Base-by-base conservation (phyloP, 2,329 filamentous ascomycete species). In the Anthostomella pinea region DNA sequence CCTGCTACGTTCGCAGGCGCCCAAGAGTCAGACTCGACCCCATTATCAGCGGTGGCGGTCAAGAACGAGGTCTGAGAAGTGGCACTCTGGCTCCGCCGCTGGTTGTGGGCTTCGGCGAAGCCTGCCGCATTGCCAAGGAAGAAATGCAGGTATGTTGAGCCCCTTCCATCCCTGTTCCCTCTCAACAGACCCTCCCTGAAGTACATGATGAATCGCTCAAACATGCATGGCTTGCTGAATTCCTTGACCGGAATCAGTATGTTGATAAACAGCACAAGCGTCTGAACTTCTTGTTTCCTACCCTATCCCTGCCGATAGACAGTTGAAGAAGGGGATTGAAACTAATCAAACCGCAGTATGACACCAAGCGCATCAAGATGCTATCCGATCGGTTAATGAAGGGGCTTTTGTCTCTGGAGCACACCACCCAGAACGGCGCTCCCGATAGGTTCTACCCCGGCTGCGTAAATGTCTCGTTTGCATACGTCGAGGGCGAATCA, bases 391-490 rank as follows among this genome's bases (percentile, higher is more conserved):
- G 86, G 35, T 75, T 98, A 17, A 73, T 87, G 25, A 80, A 85
- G 13, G 90, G 89, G 3, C 81, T 98, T 3, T 72, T 98, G 14
- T 66, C 87, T 5, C 78, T 98, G 70, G 93, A 97, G 62, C 93
- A 98, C 66, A 95, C 93, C 2, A 79, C 76, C 7, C 82, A 95
- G 53, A 98, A 98, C 57, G 93, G 93, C 33, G 88, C 93, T 52
- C 75, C 82, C 2, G 66, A 84, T 4, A 75, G 79, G 34, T 94
- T 94, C 64, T 98, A 98, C 62, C 89, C 93, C 2, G 93, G 93
- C 46, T 98, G 93, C 54, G 91, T 98, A 44, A 98, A 98, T 63
- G 86, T 98, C 8, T 98, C 93, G 0, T 98, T 98, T 59, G 91
- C 93, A 21, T 98, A 98, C 57, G 89, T 98, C 4, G 93, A 98